phyloP scores from a whole-genome alignment of 2,329 filamentous ascomycete genomes.

The Emmonsia crescens region DNA sequence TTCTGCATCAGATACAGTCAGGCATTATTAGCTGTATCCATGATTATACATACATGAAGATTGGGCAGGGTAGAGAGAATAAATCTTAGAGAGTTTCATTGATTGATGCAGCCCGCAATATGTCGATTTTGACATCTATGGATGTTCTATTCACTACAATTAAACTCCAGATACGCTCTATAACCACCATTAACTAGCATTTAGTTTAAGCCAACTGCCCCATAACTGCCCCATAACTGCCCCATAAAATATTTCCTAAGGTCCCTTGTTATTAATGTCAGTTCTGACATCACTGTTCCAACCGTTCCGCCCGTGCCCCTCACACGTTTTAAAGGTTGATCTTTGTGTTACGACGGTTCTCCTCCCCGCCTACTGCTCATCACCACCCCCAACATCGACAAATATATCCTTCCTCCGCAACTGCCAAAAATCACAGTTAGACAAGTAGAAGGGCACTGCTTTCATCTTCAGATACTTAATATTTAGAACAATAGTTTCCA shows the following conservation, averaged over 20 bases:
- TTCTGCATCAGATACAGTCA: background rate
- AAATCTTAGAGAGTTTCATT: background rate
- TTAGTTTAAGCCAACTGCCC: background rate
- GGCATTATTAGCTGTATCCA: background rate
- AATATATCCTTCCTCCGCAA: background rate
- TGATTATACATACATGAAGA: background rate
- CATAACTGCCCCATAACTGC: no score
- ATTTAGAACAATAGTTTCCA: background rate
- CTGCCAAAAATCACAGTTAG: background rate
- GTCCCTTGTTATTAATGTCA: background rate
- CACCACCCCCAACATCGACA: background rate
- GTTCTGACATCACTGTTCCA: background rate
- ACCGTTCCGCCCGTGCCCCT: background rate
- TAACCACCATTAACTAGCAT: background rate
- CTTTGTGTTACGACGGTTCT: background rate
- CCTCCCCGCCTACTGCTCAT: background rate
- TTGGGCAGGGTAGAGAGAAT: background rate
- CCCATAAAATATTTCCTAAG: background rate
- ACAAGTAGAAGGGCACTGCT: background rate
- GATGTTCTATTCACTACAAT: no score
- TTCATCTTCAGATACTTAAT: background rate
- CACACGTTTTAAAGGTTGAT: background rate
- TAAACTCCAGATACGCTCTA: no score
- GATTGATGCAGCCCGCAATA: background rate
- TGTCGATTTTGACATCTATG: no score